Percentiles rank a stretch among this genome's conserved stretches.
phyloP scores from a whole-genome alignment of 164 flowering plant species.

The Piper betle region DNA sequence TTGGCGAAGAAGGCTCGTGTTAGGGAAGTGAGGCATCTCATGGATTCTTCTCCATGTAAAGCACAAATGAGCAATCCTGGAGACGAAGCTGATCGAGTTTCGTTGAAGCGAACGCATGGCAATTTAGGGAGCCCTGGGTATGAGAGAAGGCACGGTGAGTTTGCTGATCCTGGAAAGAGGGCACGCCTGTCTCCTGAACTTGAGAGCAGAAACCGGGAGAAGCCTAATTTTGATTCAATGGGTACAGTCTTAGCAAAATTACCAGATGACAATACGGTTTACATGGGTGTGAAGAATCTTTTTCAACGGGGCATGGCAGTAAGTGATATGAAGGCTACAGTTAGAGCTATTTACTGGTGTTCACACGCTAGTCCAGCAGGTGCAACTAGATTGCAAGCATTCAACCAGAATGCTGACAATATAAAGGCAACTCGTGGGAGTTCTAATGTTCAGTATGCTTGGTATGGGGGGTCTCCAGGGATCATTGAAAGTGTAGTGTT shows the following conservation, averaged over 20 bases:
- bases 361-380: conserved; percentile 16
- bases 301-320: conserved; percentile 19
- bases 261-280: conserved; percentile 17
- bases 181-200: background rate
- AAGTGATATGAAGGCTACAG: conserved; percentile 8
- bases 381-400: conserved; percentile 25
- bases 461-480: conserved; percentile 29
- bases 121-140: background rate
- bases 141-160: background rate
- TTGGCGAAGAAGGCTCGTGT: background rate
- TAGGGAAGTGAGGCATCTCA: background rate
- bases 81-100: background rate
- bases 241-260: conserved; percentile 5
- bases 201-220: background rate
- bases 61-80: background rate
- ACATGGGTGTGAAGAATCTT: conserved; percentile 10
- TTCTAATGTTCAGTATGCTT: conserved; percentile 26
- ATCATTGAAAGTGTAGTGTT: conserved; percentile 19
- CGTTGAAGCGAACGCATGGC: background rate
- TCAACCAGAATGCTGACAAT: conserved; percentile 23
- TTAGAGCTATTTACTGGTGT: conserved; percentile 30
- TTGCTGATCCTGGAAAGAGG: background rate
- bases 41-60: background rate
- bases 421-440: conserved; percentile 29
- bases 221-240: background rate